Evolutionary conservation across 805 yeast species (phyloP).

Genomic region (Candida manassasensis): DNA sequence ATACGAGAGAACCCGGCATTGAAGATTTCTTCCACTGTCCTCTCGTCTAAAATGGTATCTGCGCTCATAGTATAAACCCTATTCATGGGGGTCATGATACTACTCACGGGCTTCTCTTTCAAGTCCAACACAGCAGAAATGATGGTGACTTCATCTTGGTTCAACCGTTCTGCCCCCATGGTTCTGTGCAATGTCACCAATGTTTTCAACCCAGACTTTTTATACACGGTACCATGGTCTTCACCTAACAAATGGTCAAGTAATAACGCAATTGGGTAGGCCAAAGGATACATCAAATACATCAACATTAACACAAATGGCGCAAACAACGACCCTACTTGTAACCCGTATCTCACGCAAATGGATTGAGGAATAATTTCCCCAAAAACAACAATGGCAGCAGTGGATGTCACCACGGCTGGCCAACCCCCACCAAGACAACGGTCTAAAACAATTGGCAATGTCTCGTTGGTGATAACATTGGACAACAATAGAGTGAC

Average conservation of each 20-base stretch:
- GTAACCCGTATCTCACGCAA: slow-evolving; percentile 88
- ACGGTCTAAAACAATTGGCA: slow-evolving; percentile 90
- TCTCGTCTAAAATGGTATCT: slow-evolving; percentile 76
- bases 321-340: slow-evolving; percentile 84
- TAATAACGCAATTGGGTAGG: slow-evolving; percentile 81
- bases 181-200: slow-evolving; percentile 88
- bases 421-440: slow-evolving; percentile 97
- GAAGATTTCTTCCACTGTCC: slow-evolving; percentile 80
- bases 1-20: slow-evolving; percentile 93
- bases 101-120: slow-evolving; percentile 81
- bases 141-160: slow-evolving; percentile 93
- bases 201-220: slow-evolving; percentile 88
- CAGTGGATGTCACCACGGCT: slow-evolving; percentile 92
- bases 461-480: slow-evolving; percentile 89
- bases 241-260: slow-evolving; percentile 84
- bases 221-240: slow-evolving; percentile 93
- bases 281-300: slow-evolving; percentile 88
- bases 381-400: slow-evolving; percentile 88
- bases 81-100: slow-evolving; percentile 91
- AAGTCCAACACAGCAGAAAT: slow-evolving; percentile 90
- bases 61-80: slow-evolving; percentile 86
- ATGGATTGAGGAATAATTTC: slow-evolving; percentile 94
- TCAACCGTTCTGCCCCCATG: slow-evolving; percentile 91
- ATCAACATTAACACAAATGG: slow-evolving; percentile 82
- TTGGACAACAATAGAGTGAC: slow-evolving; percentile 82